These are phyloP conservation scores for Ophiostoma sp. DNA, from an alignment of 2,329 filamentous ascomycete genomes.

Conservation along the genomic window DNA sequence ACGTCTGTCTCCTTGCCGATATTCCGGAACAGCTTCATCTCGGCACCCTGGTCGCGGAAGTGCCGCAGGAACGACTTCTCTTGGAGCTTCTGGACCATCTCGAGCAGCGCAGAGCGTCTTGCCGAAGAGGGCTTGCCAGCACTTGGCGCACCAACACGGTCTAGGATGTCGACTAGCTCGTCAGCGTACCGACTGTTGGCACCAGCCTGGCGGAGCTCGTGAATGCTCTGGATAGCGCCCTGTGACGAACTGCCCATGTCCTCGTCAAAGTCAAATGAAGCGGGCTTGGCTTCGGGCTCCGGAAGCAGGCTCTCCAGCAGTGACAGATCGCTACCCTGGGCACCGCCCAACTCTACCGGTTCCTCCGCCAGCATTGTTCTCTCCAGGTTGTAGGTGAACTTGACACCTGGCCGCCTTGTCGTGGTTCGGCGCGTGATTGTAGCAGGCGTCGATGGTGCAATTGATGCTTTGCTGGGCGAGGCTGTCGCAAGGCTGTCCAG, in stretches of 20 bases:
- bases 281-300: slow-evolving; percentile 30
- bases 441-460: slow-evolving; percentile 28
- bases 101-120: slow-evolving; percentile 59
- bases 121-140: slow-evolving; percentile 48
- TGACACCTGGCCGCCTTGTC: slow-evolving; percentile 37
- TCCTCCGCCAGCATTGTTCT: slow-evolving; percentile 42
- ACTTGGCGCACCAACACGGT: slow-evolving; percentile 57
- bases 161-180: slow-evolving; percentile 64
- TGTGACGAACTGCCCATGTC: slow-evolving; percentile 48
- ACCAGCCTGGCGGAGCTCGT: slow-evolving; percentile 65
- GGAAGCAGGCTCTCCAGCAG: slow-evolving; percentile 34
- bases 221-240: slow-evolving; percentile 61
- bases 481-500: slow-evolving; percentile 27
- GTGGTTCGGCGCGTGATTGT: slow-evolving; percentile 30
- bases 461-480: slow-evolving; percentile 25
- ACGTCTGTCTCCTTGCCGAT: slow-evolving; percentile 61
- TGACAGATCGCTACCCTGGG: slow-evolving; percentile 31
- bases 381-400: slow-evolving; percentile 43
- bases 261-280: slow-evolving; percentile 43
- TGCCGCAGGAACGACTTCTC: slow-evolving; percentile 65
- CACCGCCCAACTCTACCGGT: slow-evolving; percentile 28
- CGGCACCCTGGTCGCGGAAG: slow-evolving; percentile 73
- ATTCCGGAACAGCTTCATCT: slow-evolving; percentile 65
- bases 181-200: slow-evolving; percentile 67
- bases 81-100: slow-evolving; percentile 60